A percentile compares a stretch with the other conserved stretches of the same genome.
Evolutionary conservation across 371 early-diverging fungal genomes (phyloP).

Genomic region (Actinomortierella wolfii): DNA sequence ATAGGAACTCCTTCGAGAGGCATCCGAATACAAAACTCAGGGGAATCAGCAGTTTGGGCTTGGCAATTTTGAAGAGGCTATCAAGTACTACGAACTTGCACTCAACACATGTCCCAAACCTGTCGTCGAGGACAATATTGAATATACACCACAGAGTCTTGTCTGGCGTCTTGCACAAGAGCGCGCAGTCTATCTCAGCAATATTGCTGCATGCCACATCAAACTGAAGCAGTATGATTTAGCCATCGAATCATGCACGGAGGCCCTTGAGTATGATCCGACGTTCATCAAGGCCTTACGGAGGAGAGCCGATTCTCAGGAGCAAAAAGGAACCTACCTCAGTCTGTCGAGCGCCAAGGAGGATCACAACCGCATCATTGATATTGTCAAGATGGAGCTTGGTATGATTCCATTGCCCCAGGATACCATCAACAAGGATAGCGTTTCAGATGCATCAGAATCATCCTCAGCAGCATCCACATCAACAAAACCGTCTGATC

Average conservation of each 20-base stretch:
- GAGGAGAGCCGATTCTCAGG: slow-evolving; percentile 86
- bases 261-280: slow-evolving; percentile 76
- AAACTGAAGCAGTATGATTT: slow-evolving; percentile 57
- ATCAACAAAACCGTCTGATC: no score
- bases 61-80: slow-evolving; percentile 56
- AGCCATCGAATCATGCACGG: slow-evolving; percentile 66
- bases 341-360: slow-evolving; percentile 61
- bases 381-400: slow-evolving; percentile 28
- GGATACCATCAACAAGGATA: not conserved
- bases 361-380: slow-evolving; percentile 52
- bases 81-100: slow-evolving; percentile 65
- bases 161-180: slow-evolving; percentile 39
- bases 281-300: slow-evolving; percentile 83
- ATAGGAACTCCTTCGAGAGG: slow-evolving; percentile 50
- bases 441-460: no score
- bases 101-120: slow-evolving; percentile 57
- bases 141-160: not conserved
- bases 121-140: not conserved
- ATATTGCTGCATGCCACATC: slow-evolving; percentile 74
- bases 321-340: slow-evolving; percentile 55
- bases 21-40: slow-evolving; percentile 53
- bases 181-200: slow-evolving; percentile 62
- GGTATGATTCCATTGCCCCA: slow-evolving; percentile 23
- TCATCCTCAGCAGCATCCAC: no score
- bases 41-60: slow-evolving; percentile 62